Conservation (phyloP, 208 protist species). For the Trypanosoma melophagium region DNA sequence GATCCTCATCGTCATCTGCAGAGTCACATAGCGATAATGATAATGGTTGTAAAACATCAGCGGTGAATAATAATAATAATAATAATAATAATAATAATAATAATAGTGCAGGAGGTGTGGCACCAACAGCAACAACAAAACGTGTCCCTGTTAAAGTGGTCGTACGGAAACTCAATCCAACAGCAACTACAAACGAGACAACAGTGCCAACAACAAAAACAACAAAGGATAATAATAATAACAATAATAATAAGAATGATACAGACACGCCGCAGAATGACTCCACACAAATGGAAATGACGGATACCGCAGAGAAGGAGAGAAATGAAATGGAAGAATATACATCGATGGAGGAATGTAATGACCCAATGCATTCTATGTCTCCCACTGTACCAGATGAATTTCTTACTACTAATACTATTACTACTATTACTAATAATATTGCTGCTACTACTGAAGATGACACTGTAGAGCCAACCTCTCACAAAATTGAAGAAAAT, state of each 20-base stretch:
- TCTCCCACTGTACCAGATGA: neutral
- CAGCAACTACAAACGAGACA: neutral
- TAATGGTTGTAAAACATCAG: no score
- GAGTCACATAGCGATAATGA: no score
- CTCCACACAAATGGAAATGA: no score
- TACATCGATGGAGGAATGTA: neutral
- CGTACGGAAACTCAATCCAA: slow-evolving; percentile 1
- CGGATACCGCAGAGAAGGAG: no score
- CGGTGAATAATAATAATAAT: neutral
- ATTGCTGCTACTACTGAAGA: neutral
- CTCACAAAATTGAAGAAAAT: neutral
- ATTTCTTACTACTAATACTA: neutral
- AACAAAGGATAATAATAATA: no score
- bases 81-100: slow-evolving; percentile 2
- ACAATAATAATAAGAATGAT: no score
- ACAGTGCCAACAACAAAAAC: no score
- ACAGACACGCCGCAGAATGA: no score
- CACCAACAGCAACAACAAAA: slow-evolving; percentile 1
- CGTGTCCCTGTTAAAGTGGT: slow-evolving; percentile 1
- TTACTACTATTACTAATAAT: neutral
- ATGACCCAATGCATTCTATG: neutral
- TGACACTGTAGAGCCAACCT: neutral
- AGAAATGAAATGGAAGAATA: no score
- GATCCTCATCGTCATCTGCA: no score
- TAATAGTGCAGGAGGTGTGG: slow-evolving; percentile 15